Evolutionary conservation across 2,329 filamentous ascomycete genomes (phyloP), one percentile per base, ranked within the genome.

Genomic region (Sporothrix pallida): DNA sequence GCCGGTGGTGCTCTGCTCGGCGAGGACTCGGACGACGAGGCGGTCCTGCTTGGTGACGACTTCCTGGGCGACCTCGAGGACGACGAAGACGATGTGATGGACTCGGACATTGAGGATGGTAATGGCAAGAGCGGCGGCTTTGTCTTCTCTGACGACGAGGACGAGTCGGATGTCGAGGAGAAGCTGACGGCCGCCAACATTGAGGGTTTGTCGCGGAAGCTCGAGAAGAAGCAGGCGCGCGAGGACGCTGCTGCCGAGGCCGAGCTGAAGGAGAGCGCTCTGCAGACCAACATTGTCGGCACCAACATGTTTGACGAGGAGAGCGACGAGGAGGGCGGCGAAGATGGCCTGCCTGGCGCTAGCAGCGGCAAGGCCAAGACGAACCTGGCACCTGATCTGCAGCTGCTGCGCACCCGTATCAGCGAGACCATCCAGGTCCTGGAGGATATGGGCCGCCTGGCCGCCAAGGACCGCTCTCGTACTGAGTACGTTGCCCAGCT

Each of bases 141-240:
- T 76, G 93, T 97, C 86, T 99, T 97, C 86, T 98, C 96, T 0
- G 96, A 98, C 75, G 96, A 99, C 79, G 94, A 98, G 76, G 95
- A 98, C 76, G 91, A 94, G 70, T 95, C 92, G 0, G 94, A 97
- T 78, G 91, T 90, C 5, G 94, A 97, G 83, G 95, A 98, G 83
- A 92, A 91, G 81, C 87, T 99, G 77, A 99, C 94, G 70, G 95
- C 95, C 1, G 96, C 96, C 76, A 99, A 99, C 82, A 98, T 99
- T 76, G 96, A 92, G 78, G 96, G 96, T 74, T 85, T 99, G 73
- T 95, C 95, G 72, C 88, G 90, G 78, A 95, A 94, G 81, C 83
- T 99, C 73, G 95, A 99, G 81, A 86, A 89, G 79, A 86, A 96
- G 80, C 86, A 88, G 79, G 92, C 92, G 62, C 87, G 92, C 75